Evolutionary conservation across 495 filamentous ascomycete genomes (phyloP).

Genomic region (Penicillium ucsense): DNA sequence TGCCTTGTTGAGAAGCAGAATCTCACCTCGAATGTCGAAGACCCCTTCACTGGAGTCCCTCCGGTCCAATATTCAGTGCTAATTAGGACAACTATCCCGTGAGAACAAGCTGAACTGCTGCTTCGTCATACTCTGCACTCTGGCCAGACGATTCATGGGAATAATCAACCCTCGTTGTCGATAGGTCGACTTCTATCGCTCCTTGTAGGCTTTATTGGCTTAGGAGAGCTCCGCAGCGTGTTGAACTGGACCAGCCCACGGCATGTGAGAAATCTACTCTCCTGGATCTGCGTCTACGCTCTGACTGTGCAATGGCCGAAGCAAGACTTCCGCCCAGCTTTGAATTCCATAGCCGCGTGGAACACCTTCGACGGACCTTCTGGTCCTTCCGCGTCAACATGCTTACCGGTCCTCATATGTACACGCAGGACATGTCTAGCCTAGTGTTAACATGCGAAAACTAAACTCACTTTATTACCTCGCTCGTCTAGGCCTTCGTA

Average conservation of each 20-base stretch:
- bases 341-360: too few species aligned
- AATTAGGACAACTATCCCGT: slow-evolving; percentile 11
- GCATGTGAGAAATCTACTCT: not conserved
- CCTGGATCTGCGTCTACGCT: slow-evolving; percentile 1
- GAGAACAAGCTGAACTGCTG: slow-evolving; percentile 5
- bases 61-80: slow-evolving; percentile 13
- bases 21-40: slow-evolving; percentile 14
- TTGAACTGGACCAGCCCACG: too few species aligned
- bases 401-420: too few species aligned
- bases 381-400: too few species aligned
- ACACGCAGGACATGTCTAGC: too few species aligned
- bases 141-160: slow-evolving; percentile 5
- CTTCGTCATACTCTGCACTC: slow-evolving; percentile 1
- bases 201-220: slow-evolving; percentile 3
- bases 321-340: too few species aligned
- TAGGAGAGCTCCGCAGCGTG: too few species aligned
- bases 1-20: slow-evolving; percentile 10
- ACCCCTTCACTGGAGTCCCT: slow-evolving; percentile 17
- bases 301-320: not conserved
- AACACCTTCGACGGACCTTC: too few species aligned
- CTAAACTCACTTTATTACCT: too few species aligned
- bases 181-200: not conserved
- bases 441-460: too few species aligned
- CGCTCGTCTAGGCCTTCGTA: too few species aligned
- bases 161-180: not conserved